Conservation (phyloP, 208 protist genomes). For the Trichomonas gallinae region DNA sequence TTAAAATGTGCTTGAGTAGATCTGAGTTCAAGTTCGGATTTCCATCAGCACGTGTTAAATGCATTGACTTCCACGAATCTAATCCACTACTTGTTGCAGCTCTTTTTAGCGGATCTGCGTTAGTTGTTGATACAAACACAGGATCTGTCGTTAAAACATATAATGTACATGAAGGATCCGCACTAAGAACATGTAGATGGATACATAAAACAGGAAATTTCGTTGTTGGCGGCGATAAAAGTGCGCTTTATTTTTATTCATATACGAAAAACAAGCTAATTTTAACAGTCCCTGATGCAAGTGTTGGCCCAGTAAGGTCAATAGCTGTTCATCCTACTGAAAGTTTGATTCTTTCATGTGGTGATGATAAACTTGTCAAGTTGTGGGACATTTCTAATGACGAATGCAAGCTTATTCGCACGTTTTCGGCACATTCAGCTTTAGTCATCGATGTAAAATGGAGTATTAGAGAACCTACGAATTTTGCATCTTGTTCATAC, state of each 20-base stretch:
- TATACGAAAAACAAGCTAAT: conserved; percentile 90
- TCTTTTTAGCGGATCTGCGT: conserved; percentile 53
- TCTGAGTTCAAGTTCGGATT: conserved; percentile 31
- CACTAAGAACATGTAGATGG: neutral
- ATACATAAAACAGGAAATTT: conserved; percentile 8
- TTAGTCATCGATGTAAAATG: conserved; percentile 91
- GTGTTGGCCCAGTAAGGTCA: conserved; percentile 57
- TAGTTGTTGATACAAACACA: conserved; percentile 89
- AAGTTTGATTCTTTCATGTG: conserved; percentile 73
- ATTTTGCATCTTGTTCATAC: conserved; percentile 87
- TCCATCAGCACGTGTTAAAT: conserved; percentile 85
- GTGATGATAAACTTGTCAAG: conserved; percentile 91
- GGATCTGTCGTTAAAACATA: conserved; percentile 80
- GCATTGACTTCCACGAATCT: conserved; percentile 90
- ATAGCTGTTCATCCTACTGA: conserved; percentile 90
- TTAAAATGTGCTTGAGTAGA: neutral
- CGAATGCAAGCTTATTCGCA: conserved; percentile 63
- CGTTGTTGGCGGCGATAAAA: conserved; percentile 38
- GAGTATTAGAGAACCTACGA: conserved; percentile 90
- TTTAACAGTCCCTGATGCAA: conserved; percentile 76
- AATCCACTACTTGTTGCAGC: conserved; percentile 78
- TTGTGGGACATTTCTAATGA: conserved; percentile 94
- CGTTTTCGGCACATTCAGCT: conserved; percentile 86
- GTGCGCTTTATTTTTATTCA: conserved; percentile 84
- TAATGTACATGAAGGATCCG: conserved; percentile 56